Base-by-base conservation (phyloP, 176 grass and related monocot genomes). In the Microstegium vimineum region DNA sequence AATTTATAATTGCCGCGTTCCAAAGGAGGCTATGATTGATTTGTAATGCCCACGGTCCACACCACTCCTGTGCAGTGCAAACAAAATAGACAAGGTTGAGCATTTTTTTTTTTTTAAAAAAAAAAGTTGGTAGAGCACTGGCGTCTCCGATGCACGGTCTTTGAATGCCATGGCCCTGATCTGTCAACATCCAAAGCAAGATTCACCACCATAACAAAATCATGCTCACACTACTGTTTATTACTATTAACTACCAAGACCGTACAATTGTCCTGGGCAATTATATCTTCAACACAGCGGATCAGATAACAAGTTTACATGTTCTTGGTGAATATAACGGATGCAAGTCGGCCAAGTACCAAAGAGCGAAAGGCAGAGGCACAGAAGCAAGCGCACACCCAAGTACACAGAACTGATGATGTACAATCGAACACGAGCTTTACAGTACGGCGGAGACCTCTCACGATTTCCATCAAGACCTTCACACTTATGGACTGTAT, bases 371-470 rank as follows among this genome's bases (percentile, higher is more conserved):
- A 30, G 31, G 33, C 69, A 31, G 45, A 80, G 31, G 45, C 47
- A 68, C n/a, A 65, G 15, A 71, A 73, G 65, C 41, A 77, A 78
- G 45, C 75, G 31, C 57, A 80, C n/a, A 74, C 36, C 75, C 23
- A 73, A 73, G 23, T 13, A 60, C 32, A 46, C n/a, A 16, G 41
- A 54, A n/a, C n/a, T n/a, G n/a, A 14, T 34, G 47, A 52, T 20
- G 32, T 34, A 45, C 61, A 76, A 60, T 49, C 47, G 65, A 10
- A 84, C 30, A 66, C 23, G 22, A 84, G 75, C 61, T 84, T 84
- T 80, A 78, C 60, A 37, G n/a, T 23, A 37, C n/a, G 45, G 54
- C 5, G 13, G 51, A 17, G 45, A 13, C 35, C 30, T 16, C 45
- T 67, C 36, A 14, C 42, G 65, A 47, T 66, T 52, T 74, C 31